Conservation (phyloP, 108 stramenopile species). For the Licmophora abbreviata region DNA sequence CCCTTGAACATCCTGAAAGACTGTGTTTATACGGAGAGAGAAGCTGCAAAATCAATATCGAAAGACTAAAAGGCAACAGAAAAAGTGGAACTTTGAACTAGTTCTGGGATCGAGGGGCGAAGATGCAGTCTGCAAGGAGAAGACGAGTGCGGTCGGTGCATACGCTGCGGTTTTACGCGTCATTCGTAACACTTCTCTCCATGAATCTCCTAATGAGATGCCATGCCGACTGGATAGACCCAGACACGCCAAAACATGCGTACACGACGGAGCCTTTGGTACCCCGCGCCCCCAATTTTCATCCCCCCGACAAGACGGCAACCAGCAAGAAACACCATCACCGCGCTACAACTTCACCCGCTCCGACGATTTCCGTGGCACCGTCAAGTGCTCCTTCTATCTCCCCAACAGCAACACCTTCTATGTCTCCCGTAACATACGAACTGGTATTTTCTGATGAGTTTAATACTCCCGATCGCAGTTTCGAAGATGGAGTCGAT, state of each 20-base stretch:
- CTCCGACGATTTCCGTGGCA: constrained; percentile 18
- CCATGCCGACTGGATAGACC: constrained; percentile 87
- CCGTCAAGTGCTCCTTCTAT: too few relatives aligned
- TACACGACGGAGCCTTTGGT: constrained; percentile 25
- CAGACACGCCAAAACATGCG: constrained; percentile 75
- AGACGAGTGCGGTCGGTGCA: too few relatives aligned
- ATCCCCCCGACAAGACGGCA: constrained; percentile 5
- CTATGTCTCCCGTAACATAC: constrained; percentile 35
- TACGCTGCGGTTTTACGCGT: too few relatives aligned
- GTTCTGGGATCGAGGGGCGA: too few relatives aligned
- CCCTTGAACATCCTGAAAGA: too few relatives aligned
- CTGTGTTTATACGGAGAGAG: too few relatives aligned
- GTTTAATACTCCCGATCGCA: constrained; percentile 77
- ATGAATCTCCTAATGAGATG: too few relatives aligned
- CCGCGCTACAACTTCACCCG: constrained; percentile 11
- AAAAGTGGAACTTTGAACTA: too few relatives aligned
- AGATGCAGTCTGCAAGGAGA: too few relatives aligned
- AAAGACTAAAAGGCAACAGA: too few relatives aligned
- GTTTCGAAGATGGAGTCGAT: constrained; percentile 88
- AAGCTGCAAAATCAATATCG: too few relatives aligned
- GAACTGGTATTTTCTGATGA: constrained; percentile 90
- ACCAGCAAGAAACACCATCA: constrained; percentile 8
- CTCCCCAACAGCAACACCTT: constrained; percentile 22
- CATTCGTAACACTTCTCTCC: too few relatives aligned
- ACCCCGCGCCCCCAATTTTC: constrained; percentile 13